Base-by-base conservation (phyloP, 192 early-diverging fungal species). In the Gamsiella multidivaricata region DNA sequence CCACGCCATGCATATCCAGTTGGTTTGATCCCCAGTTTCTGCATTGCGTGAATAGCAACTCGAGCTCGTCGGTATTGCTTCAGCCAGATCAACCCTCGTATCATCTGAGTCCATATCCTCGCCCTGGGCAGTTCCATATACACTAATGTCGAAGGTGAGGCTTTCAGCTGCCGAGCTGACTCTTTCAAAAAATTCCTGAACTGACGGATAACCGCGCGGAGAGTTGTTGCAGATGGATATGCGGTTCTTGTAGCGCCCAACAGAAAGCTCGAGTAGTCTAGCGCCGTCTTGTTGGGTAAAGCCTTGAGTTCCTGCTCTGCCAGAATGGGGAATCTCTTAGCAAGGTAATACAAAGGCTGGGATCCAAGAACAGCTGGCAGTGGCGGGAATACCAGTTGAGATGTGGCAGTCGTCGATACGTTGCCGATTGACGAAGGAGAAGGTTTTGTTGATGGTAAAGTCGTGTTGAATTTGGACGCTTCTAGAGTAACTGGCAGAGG, bases 191-290 rank as follows among this genome's bases (percentile, higher is more conserved):
- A 76, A 25, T 67, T 76, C 28, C 65, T 76, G 53, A 76, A 76
- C 37, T 76, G 73, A 15, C 73, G 73, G 7, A 76, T 31, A 49
- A 68, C 73, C 1, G 65, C 65, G 15, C 73, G 34, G 11, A 76
- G 32, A 4, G 73, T 76, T 0, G 65, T 67, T 2, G 65, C 59
- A n/a, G 73, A 76, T 8, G 73, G 73, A 26, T 76, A 76, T 0
- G 73, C 61, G 1, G 73, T 61, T 25, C 28, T 33, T 65, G 68
- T 76, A 14, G 72, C 72, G 3, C 72, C 72, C n/a, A 61, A 36
- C 14, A 76, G 49, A 34, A 76, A 76, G 26, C 72, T 76, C 11
- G 72, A 76, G n/a, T 76, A 76, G 34, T 76, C 72, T 15, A 76
- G 47, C 3, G 72, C 72, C 0, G 72, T 66, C 50, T 66, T 66